phyloP scores from a whole-genome alignment of 495 filamentous ascomycete genomes.

The Entonaema liquescens region DNA sequence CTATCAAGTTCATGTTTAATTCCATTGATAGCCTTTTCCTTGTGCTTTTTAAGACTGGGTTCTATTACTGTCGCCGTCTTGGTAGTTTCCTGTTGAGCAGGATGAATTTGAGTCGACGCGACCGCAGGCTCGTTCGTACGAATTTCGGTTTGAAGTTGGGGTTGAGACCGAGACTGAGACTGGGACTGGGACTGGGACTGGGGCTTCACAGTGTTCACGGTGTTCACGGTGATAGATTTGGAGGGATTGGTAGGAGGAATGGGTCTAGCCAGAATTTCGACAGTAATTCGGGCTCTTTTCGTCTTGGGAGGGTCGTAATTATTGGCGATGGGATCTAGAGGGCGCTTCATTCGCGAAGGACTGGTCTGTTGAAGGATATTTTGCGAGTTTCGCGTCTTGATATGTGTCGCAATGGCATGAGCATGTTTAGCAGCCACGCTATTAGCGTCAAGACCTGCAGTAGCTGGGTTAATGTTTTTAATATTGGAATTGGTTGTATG shows the following conservation, averaged over 20 bases:
- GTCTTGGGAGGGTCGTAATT: slow-evolving; percentile 48
- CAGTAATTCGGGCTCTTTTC: slow-evolving; percentile 49
- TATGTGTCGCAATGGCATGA: slow-evolving; percentile 36
- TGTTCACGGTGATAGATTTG: slow-evolving; percentile 43
- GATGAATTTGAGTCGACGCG: slow-evolving; percentile 26
- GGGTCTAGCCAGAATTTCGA: slow-evolving; percentile 51
- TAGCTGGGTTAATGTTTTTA: slow-evolving; percentile 4
- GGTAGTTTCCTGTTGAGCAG: slow-evolving; percentile 17
- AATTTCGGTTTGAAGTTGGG: slow-evolving; percentile 36
- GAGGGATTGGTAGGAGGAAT: slow-evolving; percentile 35
- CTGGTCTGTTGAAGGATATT: slow-evolving; percentile 35
- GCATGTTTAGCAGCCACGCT: slow-evolving; percentile 32
- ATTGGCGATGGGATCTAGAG: slow-evolving; percentile 43
- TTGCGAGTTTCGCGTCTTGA: slow-evolving; percentile 41
- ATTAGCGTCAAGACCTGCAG: slow-evolving; percentile 26
- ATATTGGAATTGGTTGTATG: neutral
- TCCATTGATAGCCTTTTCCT: slow-evolving; percentile 60
- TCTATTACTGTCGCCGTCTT: slow-evolving; percentile 40
- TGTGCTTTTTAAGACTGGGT: slow-evolving; percentile 51
- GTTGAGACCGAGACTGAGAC: slow-evolving; percentile 23
- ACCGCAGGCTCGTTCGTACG: slow-evolving; percentile 35
- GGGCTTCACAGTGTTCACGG: neutral
- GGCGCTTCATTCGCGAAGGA: slow-evolving; percentile 46
- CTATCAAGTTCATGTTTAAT: slow-evolving; percentile 61
- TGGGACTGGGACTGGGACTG: slow-evolving; percentile 33